Percentiles rank a stretch among this genome's conserved stretches.
These are phyloP conservation scores for Solanum tacnaense DNA, from an alignment of 257 asterid species.

Conservation along the genomic window DNA sequence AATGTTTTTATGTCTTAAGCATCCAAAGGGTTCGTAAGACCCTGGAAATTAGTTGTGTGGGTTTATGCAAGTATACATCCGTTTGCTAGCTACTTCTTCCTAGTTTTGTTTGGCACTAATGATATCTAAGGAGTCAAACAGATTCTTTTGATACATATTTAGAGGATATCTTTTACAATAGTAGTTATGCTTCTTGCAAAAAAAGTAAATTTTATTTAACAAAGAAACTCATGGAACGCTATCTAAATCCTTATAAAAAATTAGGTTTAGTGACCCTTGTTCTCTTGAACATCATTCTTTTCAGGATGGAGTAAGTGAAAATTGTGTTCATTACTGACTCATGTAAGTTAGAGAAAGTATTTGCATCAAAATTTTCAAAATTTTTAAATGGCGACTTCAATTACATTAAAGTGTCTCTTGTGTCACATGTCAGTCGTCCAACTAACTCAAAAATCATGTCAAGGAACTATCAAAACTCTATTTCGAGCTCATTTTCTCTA, in stretches of 20 bases:
- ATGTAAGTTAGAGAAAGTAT: neutral
- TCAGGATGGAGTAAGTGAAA: neutral
- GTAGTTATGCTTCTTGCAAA: neutral
- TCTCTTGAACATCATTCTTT: neutral
- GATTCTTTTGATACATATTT: neutral
- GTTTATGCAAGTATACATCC: too few species aligned
- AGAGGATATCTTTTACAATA: neutral
- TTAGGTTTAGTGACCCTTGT: neutral
- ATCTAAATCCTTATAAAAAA: neutral
- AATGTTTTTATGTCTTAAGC: too few species aligned
- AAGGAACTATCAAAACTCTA: neutral
- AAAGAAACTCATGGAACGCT: neutral
- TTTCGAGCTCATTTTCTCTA: neutral
- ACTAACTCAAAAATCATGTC: neutral
- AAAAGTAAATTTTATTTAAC: neutral
- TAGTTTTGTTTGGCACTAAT: neutral
- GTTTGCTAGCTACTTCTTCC: neutral
- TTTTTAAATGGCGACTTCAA: neutral
- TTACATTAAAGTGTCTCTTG: neutral
- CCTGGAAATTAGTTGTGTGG: too few species aligned
- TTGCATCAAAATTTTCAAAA: neutral
- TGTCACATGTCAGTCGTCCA: neutral
- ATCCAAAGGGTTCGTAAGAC: too few species aligned
- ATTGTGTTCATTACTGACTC: neutral
- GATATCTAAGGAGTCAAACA: neutral